phyloP scores from a whole-genome alignment of 2,329 filamentous ascomycete species.

The Phaeosphaeriaceae sp. region DNA sequence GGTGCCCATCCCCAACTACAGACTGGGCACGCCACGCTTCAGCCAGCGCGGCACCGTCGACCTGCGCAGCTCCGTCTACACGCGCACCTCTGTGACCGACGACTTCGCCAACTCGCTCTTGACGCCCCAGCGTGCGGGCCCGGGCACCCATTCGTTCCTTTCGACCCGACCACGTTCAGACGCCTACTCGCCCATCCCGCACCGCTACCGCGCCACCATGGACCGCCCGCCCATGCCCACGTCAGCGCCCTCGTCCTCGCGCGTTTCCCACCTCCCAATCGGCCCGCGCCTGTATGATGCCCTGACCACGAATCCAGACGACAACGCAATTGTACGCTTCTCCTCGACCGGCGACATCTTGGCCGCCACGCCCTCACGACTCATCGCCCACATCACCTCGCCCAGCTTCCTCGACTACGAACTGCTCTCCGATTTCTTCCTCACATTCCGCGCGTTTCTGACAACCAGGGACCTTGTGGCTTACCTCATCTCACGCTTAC shows the following conservation, averaged over 20 bases:
- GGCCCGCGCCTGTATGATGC: slow-evolving; percentile 79
- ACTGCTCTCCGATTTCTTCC: slow-evolving; percentile 94
- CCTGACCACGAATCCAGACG: slow-evolving; percentile 82
- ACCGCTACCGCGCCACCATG: slow-evolving; percentile 45
- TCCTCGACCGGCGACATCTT: slow-evolving; percentile 77
- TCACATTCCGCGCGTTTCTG: slow-evolving; percentile 90
- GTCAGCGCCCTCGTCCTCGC: slow-evolving; percentile 43
- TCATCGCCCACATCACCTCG: slow-evolving; percentile 96
- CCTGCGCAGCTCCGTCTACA: slow-evolving; percentile 81
- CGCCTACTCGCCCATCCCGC: slow-evolving; percentile 43
- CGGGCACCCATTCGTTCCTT: slow-evolving; percentile 41
- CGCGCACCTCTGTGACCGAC: slow-evolving; percentile 70
- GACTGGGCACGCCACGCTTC: slow-evolving; percentile 81
- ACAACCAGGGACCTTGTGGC: slow-evolving; percentile 77
- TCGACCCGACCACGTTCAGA: slow-evolving; percentile 47
- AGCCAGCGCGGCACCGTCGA: slow-evolving; percentile 77
- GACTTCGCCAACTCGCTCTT: slow-evolving; percentile 70
- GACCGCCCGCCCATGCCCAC: slow-evolving; percentile 42
- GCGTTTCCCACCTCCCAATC: slow-evolving; percentile 47
- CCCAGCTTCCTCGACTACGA: slow-evolving; percentile 97
- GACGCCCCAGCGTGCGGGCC: slow-evolving; percentile 48
- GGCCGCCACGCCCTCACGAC: slow-evolving; percentile 86
- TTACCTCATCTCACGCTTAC: slow-evolving; percentile 82
- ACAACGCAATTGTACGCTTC: slow-evolving; percentile 83
- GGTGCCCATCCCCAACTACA: slow-evolving; percentile 82